Evolutionary conservation across 768 basidiomycete species (phyloP).

Genomic region (Xerocomus spinulosus): DNA sequence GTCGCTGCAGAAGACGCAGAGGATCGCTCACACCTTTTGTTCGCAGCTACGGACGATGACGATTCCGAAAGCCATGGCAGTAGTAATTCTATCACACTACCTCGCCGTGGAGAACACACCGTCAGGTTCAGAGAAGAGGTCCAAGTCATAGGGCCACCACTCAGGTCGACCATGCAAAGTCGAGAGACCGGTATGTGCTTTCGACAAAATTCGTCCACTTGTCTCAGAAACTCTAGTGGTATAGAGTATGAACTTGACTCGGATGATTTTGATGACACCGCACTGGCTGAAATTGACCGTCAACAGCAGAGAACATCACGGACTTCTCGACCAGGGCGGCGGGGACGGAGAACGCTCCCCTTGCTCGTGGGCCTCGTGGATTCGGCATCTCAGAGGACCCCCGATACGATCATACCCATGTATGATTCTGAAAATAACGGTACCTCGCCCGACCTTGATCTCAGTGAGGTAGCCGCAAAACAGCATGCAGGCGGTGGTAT

Average conservation of each 20-base stretch:
- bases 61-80: constrained; percentile 38
- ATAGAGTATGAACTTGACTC: constrained; percentile 81
- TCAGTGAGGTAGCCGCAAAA: constrained; percentile 70
- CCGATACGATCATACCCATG: constrained; percentile 53
- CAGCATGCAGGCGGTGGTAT: constrained; percentile 65
- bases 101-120: constrained; percentile 38
- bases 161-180: constrained; percentile 70
- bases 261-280: constrained; percentile 68
- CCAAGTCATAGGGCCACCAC: constrained; percentile 60
- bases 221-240: constrained; percentile 7
- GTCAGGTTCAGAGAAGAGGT: constrained; percentile 69
- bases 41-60: constrained; percentile 52
- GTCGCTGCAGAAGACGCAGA: constrained; percentile 26
- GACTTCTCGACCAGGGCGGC: constrained; percentile 31
- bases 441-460: constrained; percentile 35
- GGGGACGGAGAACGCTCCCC: constrained; percentile 59
- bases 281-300: constrained; percentile 29
- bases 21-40: constrained; percentile 37
- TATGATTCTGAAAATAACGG: constrained; percentile 33
- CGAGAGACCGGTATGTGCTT: constrained; percentile 73
- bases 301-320: constrained; percentile 21
- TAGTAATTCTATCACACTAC: constrained; percentile 29
- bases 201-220: neutral
- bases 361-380: constrained; percentile 78
- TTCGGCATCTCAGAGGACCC: constrained; percentile 48